Conservation (phyloP, 805 yeast genomes). For the Candida germanica region DNA sequence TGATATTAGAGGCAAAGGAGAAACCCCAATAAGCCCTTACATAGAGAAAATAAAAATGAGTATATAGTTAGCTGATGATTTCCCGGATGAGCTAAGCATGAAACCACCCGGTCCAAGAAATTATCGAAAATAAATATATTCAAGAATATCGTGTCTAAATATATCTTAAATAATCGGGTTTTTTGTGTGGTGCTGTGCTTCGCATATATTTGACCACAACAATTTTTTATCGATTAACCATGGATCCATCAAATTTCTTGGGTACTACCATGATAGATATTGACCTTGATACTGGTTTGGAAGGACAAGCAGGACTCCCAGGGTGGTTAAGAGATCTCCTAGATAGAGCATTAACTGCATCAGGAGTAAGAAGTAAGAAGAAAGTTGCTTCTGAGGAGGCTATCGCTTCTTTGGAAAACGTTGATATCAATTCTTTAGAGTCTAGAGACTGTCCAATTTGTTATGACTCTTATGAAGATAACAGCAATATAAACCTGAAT, state of each 20-base stretch:
- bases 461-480: conserved; percentile 22
- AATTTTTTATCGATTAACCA: neutral
- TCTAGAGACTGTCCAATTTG: conserved; percentile 38
- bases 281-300: conserved; percentile 16
- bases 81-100: too few species aligned
- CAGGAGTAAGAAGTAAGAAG: conserved; percentile 22
- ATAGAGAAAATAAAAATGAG: too few species aligned
- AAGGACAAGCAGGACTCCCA: conserved; percentile 19
- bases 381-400: conserved; percentile 39
- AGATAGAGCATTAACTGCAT: conserved; percentile 31
- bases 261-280: conserved; percentile 19
- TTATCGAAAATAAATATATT: too few species aligned
- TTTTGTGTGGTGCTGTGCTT: too few species aligned
- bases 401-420: conserved; percentile 28
- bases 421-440: conserved; percentile 16
- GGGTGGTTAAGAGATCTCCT: conserved; percentile 32
- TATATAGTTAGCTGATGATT: too few species aligned
- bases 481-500: too few species aligned
- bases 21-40: too few species aligned
- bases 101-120: too few species aligned
- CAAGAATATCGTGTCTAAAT: too few species aligned
- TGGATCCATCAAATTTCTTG: conserved; percentile 7
- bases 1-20: too few species aligned
- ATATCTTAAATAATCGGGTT: too few species aligned
- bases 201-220: neutral